Evolutionary conservation across 2,329 filamentous ascomycete species (phyloP).

Genomic region (Cordyceps javanica): DNA sequence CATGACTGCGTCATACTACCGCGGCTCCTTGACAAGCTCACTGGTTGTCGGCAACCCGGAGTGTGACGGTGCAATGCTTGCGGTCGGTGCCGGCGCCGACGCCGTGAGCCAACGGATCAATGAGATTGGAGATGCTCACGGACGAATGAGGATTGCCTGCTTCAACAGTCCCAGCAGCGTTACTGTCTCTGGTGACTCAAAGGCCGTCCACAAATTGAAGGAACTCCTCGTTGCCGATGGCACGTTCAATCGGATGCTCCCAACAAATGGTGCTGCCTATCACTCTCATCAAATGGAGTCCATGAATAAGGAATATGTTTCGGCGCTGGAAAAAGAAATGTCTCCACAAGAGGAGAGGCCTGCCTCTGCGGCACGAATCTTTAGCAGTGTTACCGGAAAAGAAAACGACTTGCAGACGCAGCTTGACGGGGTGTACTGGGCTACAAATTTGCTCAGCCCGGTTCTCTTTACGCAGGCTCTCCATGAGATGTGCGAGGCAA

Average conservation of each 20-base stretch:
- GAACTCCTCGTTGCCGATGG: not conserved
- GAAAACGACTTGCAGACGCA: not conserved
- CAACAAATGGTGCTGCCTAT: not conserved
- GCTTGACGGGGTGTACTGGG: not conserved
- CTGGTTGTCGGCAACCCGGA: constrained; percentile 10
- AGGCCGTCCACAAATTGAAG: not conserved
- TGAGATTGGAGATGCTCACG: constrained; percentile 19
- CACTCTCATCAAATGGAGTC: not conserved
- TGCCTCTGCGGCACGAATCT: not conserved
- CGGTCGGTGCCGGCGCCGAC: constrained; percentile 25
- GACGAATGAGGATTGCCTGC: constrained; percentile 27
- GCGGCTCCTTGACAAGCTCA: constrained; percentile 24
- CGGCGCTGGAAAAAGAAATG: not conserved
- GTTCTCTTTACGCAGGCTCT: not conserved
- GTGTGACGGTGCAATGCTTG: constrained; percentile 31
- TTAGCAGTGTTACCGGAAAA: not conserved
- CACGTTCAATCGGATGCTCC: not conserved
- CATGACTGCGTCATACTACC: constrained; percentile 34
- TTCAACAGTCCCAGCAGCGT: constrained; percentile 18
- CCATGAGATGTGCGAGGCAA: not conserved
- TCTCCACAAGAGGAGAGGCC: not conserved
- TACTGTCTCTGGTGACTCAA: too few species aligned
- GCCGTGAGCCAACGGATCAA: constrained; percentile 16
- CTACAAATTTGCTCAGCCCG: not conserved
- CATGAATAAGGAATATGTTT: not conserved